Evolutionary conservation across 2,329 filamentous ascomycete species (phyloP).

Genomic region (Hypoxylon sp.): DNA sequence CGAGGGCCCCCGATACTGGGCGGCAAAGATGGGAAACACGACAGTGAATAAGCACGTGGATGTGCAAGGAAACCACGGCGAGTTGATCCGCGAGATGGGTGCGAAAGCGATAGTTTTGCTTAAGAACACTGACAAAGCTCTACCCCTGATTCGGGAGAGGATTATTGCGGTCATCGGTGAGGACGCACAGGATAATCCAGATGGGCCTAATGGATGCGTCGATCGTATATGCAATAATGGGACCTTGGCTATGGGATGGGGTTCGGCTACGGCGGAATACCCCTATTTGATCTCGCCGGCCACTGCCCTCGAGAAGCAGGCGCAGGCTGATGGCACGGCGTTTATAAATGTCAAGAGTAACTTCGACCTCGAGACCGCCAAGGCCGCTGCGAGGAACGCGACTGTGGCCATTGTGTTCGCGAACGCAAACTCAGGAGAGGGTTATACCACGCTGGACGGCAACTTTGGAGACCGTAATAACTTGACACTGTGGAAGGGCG

Average conservation of each 20-base stretch:
- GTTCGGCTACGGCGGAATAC: constrained; percentile 79
- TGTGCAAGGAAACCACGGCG: constrained; percentile 79
- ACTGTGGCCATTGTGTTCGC: constrained; percentile 76
- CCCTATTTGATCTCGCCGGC: constrained; percentile 83
- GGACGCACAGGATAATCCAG: constrained; percentile 82
- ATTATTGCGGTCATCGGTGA: constrained; percentile 84
- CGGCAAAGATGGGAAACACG: constrained; percentile 72
- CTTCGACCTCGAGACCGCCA: constrained; percentile 48
- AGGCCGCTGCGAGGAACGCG: constrained; percentile 45
- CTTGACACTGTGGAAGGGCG: constrained; percentile 87
- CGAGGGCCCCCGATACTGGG: constrained; percentile 76
- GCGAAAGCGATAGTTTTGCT: constrained; percentile 84
- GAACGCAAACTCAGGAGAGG: constrained; percentile 89
- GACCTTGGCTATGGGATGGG: constrained; percentile 82
- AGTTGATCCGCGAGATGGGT: constrained; percentile 82
- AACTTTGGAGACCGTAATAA: constrained; percentile 93
- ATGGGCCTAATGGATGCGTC: constrained; percentile 82
- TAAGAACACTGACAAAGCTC: constrained; percentile 73
- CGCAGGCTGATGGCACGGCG: constrained; percentile 69
- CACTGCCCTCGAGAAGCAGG: constrained; percentile 75
- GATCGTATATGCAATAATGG: constrained; percentile 75
- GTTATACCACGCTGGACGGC: constrained; percentile 83
- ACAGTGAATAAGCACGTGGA: constrained; percentile 83
- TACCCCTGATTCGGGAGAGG: constrained; percentile 71
- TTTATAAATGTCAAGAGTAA: constrained; percentile 71